Conservation (phyloP, 2,329 filamentous ascomycete species). For the Lanzia echinophila region DNA sequence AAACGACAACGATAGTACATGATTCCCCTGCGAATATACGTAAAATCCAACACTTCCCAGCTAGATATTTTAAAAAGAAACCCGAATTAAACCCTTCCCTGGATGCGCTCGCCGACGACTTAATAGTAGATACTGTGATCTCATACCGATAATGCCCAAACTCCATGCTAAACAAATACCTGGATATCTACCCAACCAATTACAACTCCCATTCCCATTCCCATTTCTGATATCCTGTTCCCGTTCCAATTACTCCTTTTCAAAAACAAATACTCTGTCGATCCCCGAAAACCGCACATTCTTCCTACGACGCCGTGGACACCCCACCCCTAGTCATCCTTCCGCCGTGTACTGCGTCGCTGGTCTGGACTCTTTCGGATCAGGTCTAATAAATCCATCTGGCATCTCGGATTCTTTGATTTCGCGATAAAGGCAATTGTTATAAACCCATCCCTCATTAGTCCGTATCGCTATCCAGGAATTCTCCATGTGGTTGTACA, state of each 20-base stretch:
- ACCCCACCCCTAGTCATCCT: background rate
- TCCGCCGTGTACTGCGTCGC: background rate
- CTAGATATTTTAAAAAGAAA: no score
- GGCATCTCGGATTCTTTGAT: background rate
- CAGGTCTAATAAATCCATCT: background rate
- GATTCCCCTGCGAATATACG: no score
- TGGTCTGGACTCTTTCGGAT: background rate
- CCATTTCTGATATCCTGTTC: no score
- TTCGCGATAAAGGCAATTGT: background rate
- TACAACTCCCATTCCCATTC: no score
- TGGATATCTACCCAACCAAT: background rate
- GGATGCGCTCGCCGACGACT: no score
- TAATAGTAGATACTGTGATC: no score
- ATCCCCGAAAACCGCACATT: background rate
- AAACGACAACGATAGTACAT: no score
- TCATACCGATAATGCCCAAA: background rate
- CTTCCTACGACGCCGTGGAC: no score
- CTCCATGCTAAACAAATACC: background rate
- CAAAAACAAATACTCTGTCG: background rate
- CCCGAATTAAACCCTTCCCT: no score
- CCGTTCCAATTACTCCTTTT: background rate
- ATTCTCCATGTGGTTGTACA: slow-evolving; percentile 1
- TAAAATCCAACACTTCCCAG: no score
- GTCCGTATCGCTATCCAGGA: slow-evolving; percentile 1
- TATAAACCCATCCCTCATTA: background rate